Evolutionary conservation across 805 yeast genomes (phyloP), one percentile per base, ranked within the genome.

Genomic region (Cephaloascus albidus): DNA sequence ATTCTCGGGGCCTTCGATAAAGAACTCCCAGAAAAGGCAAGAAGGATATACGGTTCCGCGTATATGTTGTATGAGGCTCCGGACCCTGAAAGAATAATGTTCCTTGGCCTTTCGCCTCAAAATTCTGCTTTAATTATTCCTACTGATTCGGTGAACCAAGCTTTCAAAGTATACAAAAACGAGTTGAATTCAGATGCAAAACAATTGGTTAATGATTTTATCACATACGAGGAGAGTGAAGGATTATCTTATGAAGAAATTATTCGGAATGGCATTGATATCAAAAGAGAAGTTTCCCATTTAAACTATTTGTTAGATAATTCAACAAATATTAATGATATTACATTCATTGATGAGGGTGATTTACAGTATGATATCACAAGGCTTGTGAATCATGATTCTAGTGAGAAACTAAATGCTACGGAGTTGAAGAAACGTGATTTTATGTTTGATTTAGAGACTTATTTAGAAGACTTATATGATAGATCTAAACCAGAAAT

Each of bases 11-110:
- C 58, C 1, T 39, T 46, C 10, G 55, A 52, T 23, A 33, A 41
- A 2, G 46, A 47, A 20, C 40, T 61, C 17, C 47, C 60, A 4
- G 55, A 46, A 23, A 58, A 53, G 10, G 61, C 62, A 1, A 48
- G 70, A 27, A 40, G 49, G 3, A 43, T 57, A 2, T 41, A 58
- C 39, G 70, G 70, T 0, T 59, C 60, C 1, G 50, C 53, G 16
- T 65, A 61, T 43, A 41, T 69, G 15, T 44, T 53, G 18, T 49
- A 54, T 38, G 16, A 46, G 2, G 55, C 60, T 20, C 56, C 64
- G 1, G 45, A 32, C 2, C 60, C 74, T 2, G 43, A 54, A 3
- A 46, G 63, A 36, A 36, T 63, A 3, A 51, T 53, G 2, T 49
- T 64, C 33, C 37, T 62, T 6, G 67, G 68, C 5, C 26, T 48